Evolutionary conservation across 2,329 filamentous ascomycete species (phyloP).

Genomic region (Cercospora sp.): DNA sequence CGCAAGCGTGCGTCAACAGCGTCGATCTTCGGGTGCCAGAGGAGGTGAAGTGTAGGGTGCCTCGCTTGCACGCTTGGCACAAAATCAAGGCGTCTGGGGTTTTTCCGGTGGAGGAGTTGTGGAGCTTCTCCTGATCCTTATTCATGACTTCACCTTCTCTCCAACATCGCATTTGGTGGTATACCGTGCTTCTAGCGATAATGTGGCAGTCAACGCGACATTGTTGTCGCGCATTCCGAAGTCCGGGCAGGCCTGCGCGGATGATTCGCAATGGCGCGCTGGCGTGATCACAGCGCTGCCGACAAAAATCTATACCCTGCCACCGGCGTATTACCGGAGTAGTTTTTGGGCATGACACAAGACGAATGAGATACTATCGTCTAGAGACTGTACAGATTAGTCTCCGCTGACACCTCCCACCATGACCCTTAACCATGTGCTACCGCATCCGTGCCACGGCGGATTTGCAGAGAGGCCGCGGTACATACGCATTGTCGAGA

Average conservation of each 20-base stretch:
- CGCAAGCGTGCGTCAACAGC: constrained; percentile 1
- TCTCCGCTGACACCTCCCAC: not conserved
- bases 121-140: not conserved
- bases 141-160: constrained; percentile 2
- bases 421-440: not conserved
- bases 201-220: not conserved
- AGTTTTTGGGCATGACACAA: not conserved
- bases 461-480: not conserved
- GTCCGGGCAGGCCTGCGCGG: not conserved
- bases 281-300: not conserved
- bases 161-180: not conserved
- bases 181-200: not conserved
- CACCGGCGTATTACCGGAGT: not conserved
- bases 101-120: not conserved
- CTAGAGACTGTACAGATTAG: not conserved
- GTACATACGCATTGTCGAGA: not conserved
- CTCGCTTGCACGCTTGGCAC: not conserved
- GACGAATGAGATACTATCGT: not conserved
- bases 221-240: not conserved
- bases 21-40: not conserved
- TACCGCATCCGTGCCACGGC: not conserved
- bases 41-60: not conserved
- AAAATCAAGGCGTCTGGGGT: not conserved
- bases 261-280: not conserved
- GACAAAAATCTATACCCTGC: constrained; percentile 1